These are phyloP conservation scores for Peterozyma xylosa DNA, from an alignment of 805 yeast genomes.

Conservation along the genomic window DNA sequence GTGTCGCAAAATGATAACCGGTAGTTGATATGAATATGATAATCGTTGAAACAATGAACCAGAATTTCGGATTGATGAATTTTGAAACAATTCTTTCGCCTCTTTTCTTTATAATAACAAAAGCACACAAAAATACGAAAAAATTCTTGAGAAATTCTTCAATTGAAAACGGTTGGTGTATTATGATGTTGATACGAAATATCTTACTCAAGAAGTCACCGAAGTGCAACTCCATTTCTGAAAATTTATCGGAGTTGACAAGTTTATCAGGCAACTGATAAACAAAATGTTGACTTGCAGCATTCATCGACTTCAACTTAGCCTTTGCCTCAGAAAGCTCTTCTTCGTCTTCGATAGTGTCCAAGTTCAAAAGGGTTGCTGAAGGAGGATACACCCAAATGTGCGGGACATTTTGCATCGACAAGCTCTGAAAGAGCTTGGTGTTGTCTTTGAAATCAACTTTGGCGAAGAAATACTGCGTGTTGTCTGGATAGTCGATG, in stretches of 20 bases:
- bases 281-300: constrained; percentile 18
- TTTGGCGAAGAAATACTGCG: constrained; percentile 35
- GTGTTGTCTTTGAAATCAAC: constrained; percentile 44
- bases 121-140: constrained; percentile 31
- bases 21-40: constrained; percentile 39
- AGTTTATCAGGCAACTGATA: constrained; percentile 16
- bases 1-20: constrained; percentile 60
- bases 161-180: constrained; percentile 34
- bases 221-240: constrained; percentile 33
- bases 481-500: constrained; percentile 31
- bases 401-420: constrained; percentile 50
- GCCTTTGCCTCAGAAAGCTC: constrained; percentile 10
- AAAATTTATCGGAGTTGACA: constrained; percentile 15
- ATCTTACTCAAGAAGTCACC: constrained; percentile 45
- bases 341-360: constrained; percentile 17
- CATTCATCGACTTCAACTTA: constrained; percentile 10
- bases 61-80: constrained; percentile 7
- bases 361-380: constrained; percentile 5
- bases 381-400: constrained; percentile 53
- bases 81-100: constrained; percentile 22
- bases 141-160: constrained; percentile 38
- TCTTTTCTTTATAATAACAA: constrained; percentile 42
- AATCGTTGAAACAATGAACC: constrained; percentile 8
- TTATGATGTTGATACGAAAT: constrained; percentile 32
- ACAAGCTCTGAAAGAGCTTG: constrained; percentile 30